These are phyloP conservation scores for Sclerospora graminicola DNA, from an alignment of 352 stramenopile species.

Conservation along the genomic window DNA sequence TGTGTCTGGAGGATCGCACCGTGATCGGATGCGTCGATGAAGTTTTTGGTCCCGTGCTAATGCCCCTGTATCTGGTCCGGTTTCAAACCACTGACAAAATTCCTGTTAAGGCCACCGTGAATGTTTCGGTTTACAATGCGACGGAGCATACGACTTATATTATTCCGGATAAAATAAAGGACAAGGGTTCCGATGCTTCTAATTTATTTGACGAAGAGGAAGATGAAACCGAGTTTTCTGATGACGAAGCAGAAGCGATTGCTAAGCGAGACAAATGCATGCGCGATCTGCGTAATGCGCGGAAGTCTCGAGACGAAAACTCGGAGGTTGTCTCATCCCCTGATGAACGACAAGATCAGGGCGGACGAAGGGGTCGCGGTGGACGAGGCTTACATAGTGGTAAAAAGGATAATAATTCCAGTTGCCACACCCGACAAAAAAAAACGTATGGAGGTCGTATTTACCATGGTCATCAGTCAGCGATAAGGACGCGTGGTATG, in stretches of 20 bases:
- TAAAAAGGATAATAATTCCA: constrained; percentile 6
- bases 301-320: constrained; percentile 2
- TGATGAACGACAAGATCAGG: constrained; percentile 7
- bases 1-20: constrained; percentile 68
- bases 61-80: constrained; percentile 83
- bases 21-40: constrained; percentile 78
- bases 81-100: constrained; percentile 68
- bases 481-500: constrained; percentile 3
- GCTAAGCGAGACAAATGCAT: constrained; percentile 66
- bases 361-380: constrained; percentile 9
- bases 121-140: constrained; percentile 49
- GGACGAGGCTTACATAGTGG: constrained; percentile 6
- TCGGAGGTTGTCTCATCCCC: constrained; percentile 1
- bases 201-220: constrained; percentile 83
- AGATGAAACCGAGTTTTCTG: constrained; percentile 66
- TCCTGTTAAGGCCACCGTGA: constrained; percentile 27
- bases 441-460: constrained; percentile 3
- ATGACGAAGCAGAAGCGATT: constrained; percentile 70
- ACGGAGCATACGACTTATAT: constrained; percentile 80
- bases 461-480: constrained; percentile 7
- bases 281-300: constrained; percentile 31
- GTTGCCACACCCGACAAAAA: constrained; percentile 10
- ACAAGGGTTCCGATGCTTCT: constrained; percentile 79
- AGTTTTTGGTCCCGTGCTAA: constrained; percentile 73
- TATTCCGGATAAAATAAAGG: constrained; percentile 55